Evolutionary conservation across 371 early-diverging fungal species (phyloP).

Genomic region (Thermomucor indicae-seudaticae): DNA sequence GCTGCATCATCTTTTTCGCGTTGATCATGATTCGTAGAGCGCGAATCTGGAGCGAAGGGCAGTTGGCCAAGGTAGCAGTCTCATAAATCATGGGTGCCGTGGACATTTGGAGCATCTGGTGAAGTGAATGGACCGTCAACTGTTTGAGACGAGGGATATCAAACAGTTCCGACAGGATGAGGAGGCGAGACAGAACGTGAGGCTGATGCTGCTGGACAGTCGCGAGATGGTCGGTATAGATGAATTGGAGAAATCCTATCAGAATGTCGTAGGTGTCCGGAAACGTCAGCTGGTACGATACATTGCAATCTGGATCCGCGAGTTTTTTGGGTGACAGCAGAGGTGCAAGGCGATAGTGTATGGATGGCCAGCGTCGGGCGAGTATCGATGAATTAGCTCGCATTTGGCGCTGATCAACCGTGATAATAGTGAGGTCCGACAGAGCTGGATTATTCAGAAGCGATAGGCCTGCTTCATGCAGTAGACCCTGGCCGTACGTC

Average conservation of each 20-base stretch:
- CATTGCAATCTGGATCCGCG: background rate
- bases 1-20: conserved; percentile 39
- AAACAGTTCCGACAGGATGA: conserved; percentile 54
- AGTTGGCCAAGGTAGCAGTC: conserved; percentile 45
- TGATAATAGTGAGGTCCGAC: conserved; percentile 52
- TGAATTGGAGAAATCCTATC: conserved; percentile 57
- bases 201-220: conserved; percentile 52
- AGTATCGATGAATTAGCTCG: conserved; percentile 61
- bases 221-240: conserved; percentile 62
- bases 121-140: conserved; percentile 46
- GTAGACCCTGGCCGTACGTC: conserved; percentile 20
- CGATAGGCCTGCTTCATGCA: conserved; percentile 52
- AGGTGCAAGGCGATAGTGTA: conserved; percentile 21
- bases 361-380: conserved; percentile 61
- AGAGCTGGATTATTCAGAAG: conserved; percentile 52
- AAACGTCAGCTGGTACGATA: conserved; percentile 27
- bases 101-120: conserved; percentile 52
- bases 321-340: conserved; percentile 10
- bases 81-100: conserved; percentile 61
- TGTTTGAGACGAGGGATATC: conserved; percentile 50
- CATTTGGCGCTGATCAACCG: conserved; percentile 49
- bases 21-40: conserved; percentile 45
- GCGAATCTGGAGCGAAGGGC: conserved; percentile 48
- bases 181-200: conserved; percentile 51
- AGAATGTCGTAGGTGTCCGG: conserved; percentile 56